These are phyloP conservation scores for Handroanthus guayacan DNA, from an alignment of 257 asterid species.

Conservation along the genomic window DNA sequence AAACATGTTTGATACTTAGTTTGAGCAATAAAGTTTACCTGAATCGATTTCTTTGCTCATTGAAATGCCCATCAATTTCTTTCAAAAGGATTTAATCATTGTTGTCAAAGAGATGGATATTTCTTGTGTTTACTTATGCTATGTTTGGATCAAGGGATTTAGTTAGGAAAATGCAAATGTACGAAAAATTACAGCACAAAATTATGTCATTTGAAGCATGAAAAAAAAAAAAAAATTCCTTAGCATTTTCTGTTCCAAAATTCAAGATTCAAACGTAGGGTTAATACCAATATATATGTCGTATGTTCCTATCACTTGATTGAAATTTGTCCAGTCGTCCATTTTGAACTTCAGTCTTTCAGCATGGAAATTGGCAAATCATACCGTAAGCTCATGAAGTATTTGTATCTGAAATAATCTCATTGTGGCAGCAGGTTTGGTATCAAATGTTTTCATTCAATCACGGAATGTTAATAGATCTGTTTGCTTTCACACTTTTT, in stretches of 20 bases:
- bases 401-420: neutral
- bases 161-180: too few relatives aligned
- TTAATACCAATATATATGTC: neutral
- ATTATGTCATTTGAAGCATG: too few relatives aligned
- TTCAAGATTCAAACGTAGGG: too few relatives aligned
- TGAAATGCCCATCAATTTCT: neutral
- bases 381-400: constrained; percentile 22
- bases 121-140: neutral
- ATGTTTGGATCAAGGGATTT: too few relatives aligned
- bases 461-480: too few relatives aligned
- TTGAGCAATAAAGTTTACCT: neutral
- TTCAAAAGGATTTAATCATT: neutral
- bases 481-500: too few relatives aligned
- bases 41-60: neutral
- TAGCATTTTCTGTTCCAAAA: too few relatives aligned
- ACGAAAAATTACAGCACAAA: too few relatives aligned
- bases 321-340: neutral
- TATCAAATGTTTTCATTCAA: neutral
- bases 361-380: neutral
- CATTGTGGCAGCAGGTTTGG: neutral
- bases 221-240: too few relatives aligned
- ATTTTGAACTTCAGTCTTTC: constrained; percentile 2
- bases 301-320: neutral
- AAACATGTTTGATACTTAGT: neutral
- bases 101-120: neutral